Base-by-base conservation (phyloP, 441 rosid species). In the Arabidopsis lyrata region DNA sequence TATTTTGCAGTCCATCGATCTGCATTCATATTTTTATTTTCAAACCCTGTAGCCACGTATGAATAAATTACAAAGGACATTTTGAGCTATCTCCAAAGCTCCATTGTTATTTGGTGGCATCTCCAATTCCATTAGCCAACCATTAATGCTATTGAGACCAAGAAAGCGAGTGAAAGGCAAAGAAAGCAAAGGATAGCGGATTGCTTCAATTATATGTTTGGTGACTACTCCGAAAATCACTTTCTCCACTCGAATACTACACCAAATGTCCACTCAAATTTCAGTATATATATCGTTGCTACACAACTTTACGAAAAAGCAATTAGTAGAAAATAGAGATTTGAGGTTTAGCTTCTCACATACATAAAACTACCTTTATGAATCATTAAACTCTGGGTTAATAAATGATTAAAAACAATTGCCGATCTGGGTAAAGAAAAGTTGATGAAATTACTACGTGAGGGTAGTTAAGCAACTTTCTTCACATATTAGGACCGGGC, bases 331-430 rank as follows among this genome's bases (percentile, higher is more conserved):
- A 35, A 32, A 12, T 7, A 29, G 8, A 72, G 47, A 52, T 72
- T 62, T 35, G 54, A 34, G 55, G 55, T 41, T 41, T 9, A 62
- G 63, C 54, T 52, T 62, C 9, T 72, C 34, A 13, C 9, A 16
- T 22, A 50, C 54, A 13, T 29, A 27, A n/a, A 27, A n/a, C 59
- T 60, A 11, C 10, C 52, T 47, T 7, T 16, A 16, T 47, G 8
- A 47, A 15, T 15, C 52, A 18, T 6, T 47, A 47, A 47, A 7
- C 18, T 47, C 50, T 1, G 22, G 8, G 7, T 15, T 45, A 4
- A 7, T 18, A 49, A 9, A 8, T 18, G 6, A 45, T 15, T 16
- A 2, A 47, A 15, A 18, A 8, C 52, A 8, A 16, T 16, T 47
- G 24, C 52, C 16, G 52, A 48, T 48, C 24, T 48, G 24, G 8